These are phyloP conservation scores for Scutellaria galericulata DNA, from an alignment of 257 asterid genomes.

Conservation along the genomic window DNA sequence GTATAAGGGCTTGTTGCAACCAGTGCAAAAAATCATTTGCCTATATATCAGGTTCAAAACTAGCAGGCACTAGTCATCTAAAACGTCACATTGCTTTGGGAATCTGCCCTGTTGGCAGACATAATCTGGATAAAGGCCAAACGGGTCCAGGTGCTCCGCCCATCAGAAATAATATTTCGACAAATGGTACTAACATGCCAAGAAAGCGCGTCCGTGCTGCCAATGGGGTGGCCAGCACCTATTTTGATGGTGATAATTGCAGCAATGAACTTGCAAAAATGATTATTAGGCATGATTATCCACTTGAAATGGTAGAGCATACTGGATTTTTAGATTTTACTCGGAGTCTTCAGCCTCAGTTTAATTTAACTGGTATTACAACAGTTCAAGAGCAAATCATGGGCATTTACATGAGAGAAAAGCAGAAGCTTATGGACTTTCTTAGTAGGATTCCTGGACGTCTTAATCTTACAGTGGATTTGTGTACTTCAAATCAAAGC, in stretches of 20 bases:
- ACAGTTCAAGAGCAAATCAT: conserved; percentile 56
- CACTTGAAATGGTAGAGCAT: conserved; percentile 73
- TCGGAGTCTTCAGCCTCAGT: conserved; percentile 67
- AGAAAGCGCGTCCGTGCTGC: conserved; percentile 66
- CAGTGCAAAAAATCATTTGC: conserved; percentile 88
- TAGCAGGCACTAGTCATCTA: conserved; percentile 92
- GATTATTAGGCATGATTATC: conserved; percentile 81
- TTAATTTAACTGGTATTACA: conserved; percentile 43
- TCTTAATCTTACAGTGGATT: conserved; percentile 65
- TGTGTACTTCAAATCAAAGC: conserved; percentile 67
- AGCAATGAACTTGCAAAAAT: conserved; percentile 64
- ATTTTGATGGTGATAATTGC: conserved; percentile 50
- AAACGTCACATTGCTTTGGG: conserved; percentile 80
- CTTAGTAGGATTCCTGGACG: conserved; percentile 69
- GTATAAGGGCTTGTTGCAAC: conserved; percentile 75
- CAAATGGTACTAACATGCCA: conserved; percentile 55
- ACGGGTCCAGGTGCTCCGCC: conserved; percentile 38
- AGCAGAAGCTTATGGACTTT: conserved; percentile 61
- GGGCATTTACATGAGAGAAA: conserved; percentile 60
- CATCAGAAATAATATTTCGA: conserved; percentile 42
- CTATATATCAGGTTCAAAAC: conserved; percentile 74
- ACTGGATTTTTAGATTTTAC: conserved; percentile 64
- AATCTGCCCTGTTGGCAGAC: conserved; percentile 66
- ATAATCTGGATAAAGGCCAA: conserved; percentile 47
- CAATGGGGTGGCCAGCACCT: conserved; percentile 41